phyloP scores from a whole-genome alignment of 78 protist genomes.

The Dictyostelium intermedium region DNA sequence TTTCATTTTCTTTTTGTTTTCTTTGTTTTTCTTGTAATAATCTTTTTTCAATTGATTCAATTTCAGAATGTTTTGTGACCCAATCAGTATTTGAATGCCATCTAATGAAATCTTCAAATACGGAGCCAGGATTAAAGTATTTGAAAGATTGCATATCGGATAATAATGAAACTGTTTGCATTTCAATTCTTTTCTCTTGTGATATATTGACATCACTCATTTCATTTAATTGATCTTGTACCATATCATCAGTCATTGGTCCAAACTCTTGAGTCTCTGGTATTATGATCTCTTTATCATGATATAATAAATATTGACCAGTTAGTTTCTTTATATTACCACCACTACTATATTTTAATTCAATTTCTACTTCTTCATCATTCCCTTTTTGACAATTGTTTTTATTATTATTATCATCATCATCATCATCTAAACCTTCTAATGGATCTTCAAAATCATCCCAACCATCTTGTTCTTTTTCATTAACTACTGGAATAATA shows the following conservation, averaged over 20 bases:
- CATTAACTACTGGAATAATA: not conserved
- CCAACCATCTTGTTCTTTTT: slow-evolving; percentile 41
- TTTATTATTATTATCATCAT: not conserved
- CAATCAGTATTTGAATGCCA: slow-evolving; percentile 73
- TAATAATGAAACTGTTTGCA: slow-evolving; percentile 42
- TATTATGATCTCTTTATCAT: slow-evolving; percentile 44
- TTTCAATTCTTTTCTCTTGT: slow-evolving; percentile 36
- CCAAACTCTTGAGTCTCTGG: slow-evolving; percentile 69
- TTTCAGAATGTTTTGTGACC: slow-evolving; percentile 19
- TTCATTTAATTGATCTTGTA: slow-evolving; percentile 49
- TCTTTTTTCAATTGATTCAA: not conserved
- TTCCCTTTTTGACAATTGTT: not conserved
- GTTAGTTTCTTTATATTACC: not conserved
- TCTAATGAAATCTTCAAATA: slow-evolving; percentile 70
- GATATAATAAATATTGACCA: slow-evolving; percentile 58
- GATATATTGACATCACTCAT: not conserved
- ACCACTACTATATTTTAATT: not conserved
- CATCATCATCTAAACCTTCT: not conserved
- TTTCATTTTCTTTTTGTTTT: not conserved
- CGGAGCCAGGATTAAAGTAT: slow-evolving; percentile 51
- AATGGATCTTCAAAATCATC: slow-evolving; percentile 8
- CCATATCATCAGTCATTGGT: slow-evolving; percentile 76
- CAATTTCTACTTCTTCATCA: not conserved
- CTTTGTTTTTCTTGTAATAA: not conserved
- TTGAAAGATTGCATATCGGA: slow-evolving; percentile 75